A percentile compares a stretch with the other conserved stretches of the same genome.
phyloP scores from a whole-genome alignment of 2,329 filamentous ascomycete species.

The Colletotrichum liriopes region DNA sequence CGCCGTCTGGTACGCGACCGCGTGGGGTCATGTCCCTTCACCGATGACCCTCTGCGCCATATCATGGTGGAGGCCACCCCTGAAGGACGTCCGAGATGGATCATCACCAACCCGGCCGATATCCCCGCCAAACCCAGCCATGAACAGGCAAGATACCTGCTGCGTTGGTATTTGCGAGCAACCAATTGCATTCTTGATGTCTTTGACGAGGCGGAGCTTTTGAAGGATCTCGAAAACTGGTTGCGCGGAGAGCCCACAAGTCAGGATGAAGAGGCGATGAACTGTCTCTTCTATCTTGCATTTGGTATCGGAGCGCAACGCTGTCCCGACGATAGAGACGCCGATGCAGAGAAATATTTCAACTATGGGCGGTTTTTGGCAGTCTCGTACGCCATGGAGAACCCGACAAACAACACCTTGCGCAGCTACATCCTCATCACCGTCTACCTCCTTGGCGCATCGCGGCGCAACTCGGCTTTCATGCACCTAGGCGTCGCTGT shows the following conservation, averaged over 20 bases:
- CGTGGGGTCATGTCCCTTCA: slow-evolving; percentile 51
- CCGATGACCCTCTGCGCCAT: slow-evolving; percentile 53
- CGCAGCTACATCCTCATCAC: slow-evolving; percentile 54
- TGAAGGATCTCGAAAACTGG: slow-evolving; percentile 49
- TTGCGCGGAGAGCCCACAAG: slow-evolving; percentile 38
- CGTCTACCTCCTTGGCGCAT: slow-evolving; percentile 55
- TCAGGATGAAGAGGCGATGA: slow-evolving; percentile 38
- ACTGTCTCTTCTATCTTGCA: slow-evolving; percentile 48
- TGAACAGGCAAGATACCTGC: slow-evolving; percentile 48
- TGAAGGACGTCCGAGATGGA: slow-evolving; percentile 48
- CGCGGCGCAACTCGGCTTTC: slow-evolving; percentile 55
- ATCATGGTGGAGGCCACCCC: slow-evolving; percentile 53
- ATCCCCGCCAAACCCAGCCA: slow-evolving; percentile 44
- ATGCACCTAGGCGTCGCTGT: slow-evolving; percentile 57
- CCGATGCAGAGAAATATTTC: slow-evolving; percentile 52
- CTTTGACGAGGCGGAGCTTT: slow-evolving; percentile 51
- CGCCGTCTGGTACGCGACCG: slow-evolving; percentile 51
- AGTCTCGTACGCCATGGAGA: slow-evolving; percentile 52
- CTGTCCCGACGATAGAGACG: slow-evolving; percentile 52
- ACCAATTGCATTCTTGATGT: slow-evolving; percentile 51
- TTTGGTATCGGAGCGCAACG: slow-evolving; percentile 53
- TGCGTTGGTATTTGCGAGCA: slow-evolving; percentile 51
- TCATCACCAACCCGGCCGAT: slow-evolving; percentile 42
- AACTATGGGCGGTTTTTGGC: slow-evolving; percentile 54
- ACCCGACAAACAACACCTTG: slow-evolving; percentile 54